Evolutionary conservation across 306 rosid species (phyloP), one percentile per base, ranked within the genome.

Genomic region (Citrullus amarus): DNA sequence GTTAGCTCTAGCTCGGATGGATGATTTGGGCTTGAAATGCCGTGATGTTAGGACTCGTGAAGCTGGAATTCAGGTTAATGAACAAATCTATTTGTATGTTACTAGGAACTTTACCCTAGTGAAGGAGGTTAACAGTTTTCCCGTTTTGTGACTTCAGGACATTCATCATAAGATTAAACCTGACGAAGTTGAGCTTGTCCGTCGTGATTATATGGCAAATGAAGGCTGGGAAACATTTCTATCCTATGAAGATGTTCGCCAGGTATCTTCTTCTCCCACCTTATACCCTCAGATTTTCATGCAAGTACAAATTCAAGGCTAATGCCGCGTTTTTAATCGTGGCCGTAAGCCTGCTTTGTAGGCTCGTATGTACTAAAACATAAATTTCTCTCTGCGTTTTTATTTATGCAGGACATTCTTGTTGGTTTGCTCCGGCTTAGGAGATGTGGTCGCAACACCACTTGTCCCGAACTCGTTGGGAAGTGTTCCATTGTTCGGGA

Each of bases 211-310:
- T 81, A 78, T 25, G 62, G 97, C 97, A 80, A 95, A 95, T 87
- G 96, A 95, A 79, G 97, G 99, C 68, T 92, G 99, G 99, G 97
- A 95, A 91, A 92, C 99, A 41, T 95, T 95, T 86, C 81, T 95
- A 69, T 95, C 97, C 6, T 95, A 92, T 54, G 99, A 95, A 89
- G 99, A 95, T 79, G 87, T 91, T 36, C 86, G 90, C 43, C 97
- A 91, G 96, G 97, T 95, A 88, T 60, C 50, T 76, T 78, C 44
- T 68, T 68, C 76, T 65, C 71, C 70, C 11, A 25, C 57, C 20
- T 22, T 12, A 13, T 46, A 46, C 48, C 56, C 55, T 70, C 57
- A 8, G n/a, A 6, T 44, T 20, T 44, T 70, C 56, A 44, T 70
- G 55, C 76, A 22, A 70, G 38, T 70, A 30, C 76, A 44, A 6